These are phyloP conservation scores for Pugionium cornutum DNA, from an alignment of 345 rosid species.

Conservation along the genomic window DNA sequence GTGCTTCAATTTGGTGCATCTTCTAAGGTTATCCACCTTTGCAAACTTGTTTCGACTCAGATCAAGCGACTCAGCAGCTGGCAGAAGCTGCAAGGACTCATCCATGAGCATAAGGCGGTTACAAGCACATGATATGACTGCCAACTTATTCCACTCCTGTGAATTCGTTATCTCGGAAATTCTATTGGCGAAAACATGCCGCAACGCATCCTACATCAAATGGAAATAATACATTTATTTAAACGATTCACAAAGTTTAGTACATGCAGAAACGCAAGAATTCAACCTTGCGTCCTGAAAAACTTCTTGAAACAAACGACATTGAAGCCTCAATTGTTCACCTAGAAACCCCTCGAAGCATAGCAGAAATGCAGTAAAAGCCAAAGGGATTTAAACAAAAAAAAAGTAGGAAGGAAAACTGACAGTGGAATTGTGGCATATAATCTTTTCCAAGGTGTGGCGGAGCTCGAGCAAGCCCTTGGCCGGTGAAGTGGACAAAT, in stretches of 20 bases:
- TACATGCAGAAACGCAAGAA: not conserved
- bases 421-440: conserved; percentile 93
- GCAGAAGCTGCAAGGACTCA: conserved; percentile 95
- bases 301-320: not conserved
- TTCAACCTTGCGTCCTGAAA: not conserved
- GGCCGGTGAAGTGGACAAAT: conserved; percentile 91
- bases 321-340: not conserved
- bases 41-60: conserved; percentile 89
- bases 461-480: conserved; percentile 83
- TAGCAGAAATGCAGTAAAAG: not conserved
- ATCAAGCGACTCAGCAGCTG: conserved; percentile 91
- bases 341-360: not conserved
- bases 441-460: conserved; percentile 82
- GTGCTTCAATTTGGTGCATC: conserved; percentile 79
- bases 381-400: not conserved
- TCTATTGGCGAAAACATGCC: conserved; percentile 94
- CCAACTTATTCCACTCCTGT: conserved; percentile 79
- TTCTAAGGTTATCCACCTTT: conserved; percentile 80
- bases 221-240: conserved; percentile 1
- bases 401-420: conserved; percentile 34
- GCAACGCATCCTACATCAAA: conserved; percentile 69
- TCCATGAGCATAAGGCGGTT: conserved; percentile 91
- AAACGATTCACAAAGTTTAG: not conserved
- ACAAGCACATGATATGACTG: conserved; percentile 80
- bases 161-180: conserved; percentile 80